Evolutionary conservation across 768 basidiomycete genomes (phyloP), one percentile per base, ranked within the genome.

Genomic region (Xerocomellus amylosporus): DNA sequence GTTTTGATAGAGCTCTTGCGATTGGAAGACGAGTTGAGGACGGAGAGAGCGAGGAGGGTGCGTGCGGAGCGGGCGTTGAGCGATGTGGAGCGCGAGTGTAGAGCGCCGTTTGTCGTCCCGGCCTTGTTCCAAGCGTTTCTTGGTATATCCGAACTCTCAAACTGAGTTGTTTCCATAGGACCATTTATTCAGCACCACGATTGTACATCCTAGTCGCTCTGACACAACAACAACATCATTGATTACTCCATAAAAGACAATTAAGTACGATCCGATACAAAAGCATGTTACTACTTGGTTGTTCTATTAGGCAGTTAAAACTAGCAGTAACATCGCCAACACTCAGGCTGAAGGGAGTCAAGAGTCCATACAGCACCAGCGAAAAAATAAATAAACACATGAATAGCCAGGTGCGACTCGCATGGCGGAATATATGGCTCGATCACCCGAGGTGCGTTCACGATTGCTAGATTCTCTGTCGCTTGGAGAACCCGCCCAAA

Each of bases 31-130:
- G 71, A 79, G 30, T 53, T 82, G 22, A 65, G 48, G 28, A 55
- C 58, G 3, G 80, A 81, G 64, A 70, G 69, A 14, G 57, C 57
- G 41, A 61, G 58, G 48, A 66, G 80, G 34, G 33, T 65, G n/a
- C 74, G 75, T 52, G 76, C 75, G 4, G 84, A 85, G 56, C 66
- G 62, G 13, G 65, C 69, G 14, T 58, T 84, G 54, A 61, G 58
- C 44, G 82, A 83, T 20, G 70, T 86, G 15, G 70, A 77, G 55
- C 68, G 73, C 42, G 84, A 86, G 63, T 76, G 77, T 48, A 70
- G 65, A 48, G 64, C 72, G 51, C 84, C 83, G 15, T 86, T 85
- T 55, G 70, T 84, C 38, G 81, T 82, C 6, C 82, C 82, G 17
- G 79, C 77, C 12, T 64, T 86, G 58, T 65, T 84, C 53, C 79